Base-by-base conservation (phyloP, 2,329 filamentous ascomycete species). In the Scolecobasidium constrictum region DNA sequence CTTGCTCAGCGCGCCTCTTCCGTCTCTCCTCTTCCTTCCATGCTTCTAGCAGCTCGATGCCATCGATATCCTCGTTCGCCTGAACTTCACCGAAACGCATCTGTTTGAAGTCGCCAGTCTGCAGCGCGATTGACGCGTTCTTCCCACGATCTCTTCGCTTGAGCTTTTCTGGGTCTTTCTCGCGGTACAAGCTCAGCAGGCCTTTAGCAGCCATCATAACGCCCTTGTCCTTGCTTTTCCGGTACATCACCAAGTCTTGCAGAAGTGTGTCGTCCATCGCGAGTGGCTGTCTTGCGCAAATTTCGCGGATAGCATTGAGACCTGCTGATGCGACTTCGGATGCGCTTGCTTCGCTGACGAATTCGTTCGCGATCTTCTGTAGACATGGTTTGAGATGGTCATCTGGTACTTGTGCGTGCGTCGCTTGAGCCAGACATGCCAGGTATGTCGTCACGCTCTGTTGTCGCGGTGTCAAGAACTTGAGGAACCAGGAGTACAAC, bases 141-240 rank as follows among this genome's bases (percentile, higher is more conserved):
- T 94, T 94, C 54, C 92, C 92, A 53, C 92, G 78, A 58, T 95
- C 92, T 56, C 83, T 78, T 70, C 86, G 93, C 63, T 82, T 83
- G 46, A 98, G 68, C 66, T 96, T 75, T 51, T 94, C 85, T 0
- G 92, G 86, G 26, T 83, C 87, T 12, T 94, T 83, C 56, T 96
- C 88, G 52, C 92, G 74, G 67, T 94, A 98, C 4, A 98, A 71
- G 18, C 86, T 86, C 34, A 98, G 69, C 5, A 98, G 69, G 49
- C 92, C 90, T 60, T 92, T 90, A 12, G 90, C 87, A 5, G 92
- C 92, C 92, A 98, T 96, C 76, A 94, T 88, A n/a, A 92, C 85
- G 46, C 90, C 88, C 69, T 96, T 98, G 58, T 98, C 92, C 59
- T 98, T 98, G 58, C 86, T 94, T 69, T 93, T 94, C 47, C 86